Conservation (phyloP, 148 eudicot species). For the Cornus controversa region DNA sequence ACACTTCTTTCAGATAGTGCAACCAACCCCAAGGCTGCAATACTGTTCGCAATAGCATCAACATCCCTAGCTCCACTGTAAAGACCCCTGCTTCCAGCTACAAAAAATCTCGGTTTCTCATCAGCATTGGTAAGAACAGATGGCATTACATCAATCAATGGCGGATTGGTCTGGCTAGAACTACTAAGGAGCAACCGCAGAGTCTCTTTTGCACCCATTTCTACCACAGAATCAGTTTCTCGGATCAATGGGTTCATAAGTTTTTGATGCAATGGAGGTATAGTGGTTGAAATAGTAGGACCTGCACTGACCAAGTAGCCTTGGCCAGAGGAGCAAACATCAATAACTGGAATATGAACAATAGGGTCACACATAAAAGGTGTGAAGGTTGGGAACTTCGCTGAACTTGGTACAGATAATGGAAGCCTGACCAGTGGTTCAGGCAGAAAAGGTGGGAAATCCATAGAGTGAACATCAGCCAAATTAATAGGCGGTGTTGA, state of each 20-base stretch:
- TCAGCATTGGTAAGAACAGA: slow-evolving; percentile 22
- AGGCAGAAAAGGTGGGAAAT: slow-evolving; percentile 55
- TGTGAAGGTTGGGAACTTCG: slow-evolving; percentile 68
- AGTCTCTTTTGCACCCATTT: slow-evolving; percentile 81
- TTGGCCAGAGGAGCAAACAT: slow-evolving; percentile 86
- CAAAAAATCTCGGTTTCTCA: slow-evolving; percentile 41
- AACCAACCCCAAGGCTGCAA: slow-evolving; percentile 49
- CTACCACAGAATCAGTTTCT: slow-evolving; percentile 56
- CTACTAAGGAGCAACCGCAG: slow-evolving; percentile 64
- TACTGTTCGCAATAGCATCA: slow-evolving; percentile 43
- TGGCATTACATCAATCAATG: slow-evolving; percentile 13
- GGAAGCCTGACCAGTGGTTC: slow-evolving; percentile 57
- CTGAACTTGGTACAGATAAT: slow-evolving; percentile 46
- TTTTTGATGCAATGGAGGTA: slow-evolving; percentile 53
- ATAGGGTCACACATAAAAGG: slow-evolving; percentile 89
- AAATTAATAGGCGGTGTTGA: too few species aligned
- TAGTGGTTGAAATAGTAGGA: slow-evolving; percentile 54
- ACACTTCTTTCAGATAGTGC: slow-evolving; percentile 40
- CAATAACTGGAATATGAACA: slow-evolving; percentile 81
- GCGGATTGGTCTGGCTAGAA: slow-evolving; percentile 53
- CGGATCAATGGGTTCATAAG: slow-evolving; percentile 54
- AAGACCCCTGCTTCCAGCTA: slow-evolving; percentile 69
- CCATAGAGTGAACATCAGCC: slow-evolving; percentile 39
- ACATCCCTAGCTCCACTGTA: slow-evolving; percentile 61
- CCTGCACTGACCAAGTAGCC: slow-evolving; percentile 87